Evolutionary conservation across 2,329 filamentous ascomycete species (phyloP), one percentile per base, ranked within the genome.

Genomic region (Sporothrix schenckii): DNA sequence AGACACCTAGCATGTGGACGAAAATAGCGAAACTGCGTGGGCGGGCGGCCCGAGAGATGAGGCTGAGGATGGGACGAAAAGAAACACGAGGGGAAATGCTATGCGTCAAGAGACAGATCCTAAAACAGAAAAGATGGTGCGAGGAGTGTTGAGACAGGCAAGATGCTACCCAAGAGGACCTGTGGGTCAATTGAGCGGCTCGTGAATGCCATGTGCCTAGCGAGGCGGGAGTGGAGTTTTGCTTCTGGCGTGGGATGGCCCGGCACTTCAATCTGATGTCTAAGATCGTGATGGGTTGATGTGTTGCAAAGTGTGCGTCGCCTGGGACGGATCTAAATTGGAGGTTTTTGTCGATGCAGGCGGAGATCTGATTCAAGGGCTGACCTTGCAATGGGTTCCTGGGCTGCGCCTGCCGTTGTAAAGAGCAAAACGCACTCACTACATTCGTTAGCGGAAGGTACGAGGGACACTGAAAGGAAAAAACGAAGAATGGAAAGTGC

Each of bases 121-220:
- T 27, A 34, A 41, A 39, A 21, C 19, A 21, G 44, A 63, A 53
- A 49, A 27, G 67, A 34, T 58, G 39, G 47, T 27, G 63, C 54
- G 60, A 60, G 50, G 66, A 66, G 58, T 66, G 53, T 54, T 54
- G 27, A 44, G 47, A 61, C 13, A 34, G 63, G 44, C 54, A n/a
- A 13, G n/a, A 24, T 52, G 50, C 13, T 19, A 21, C 52, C 21
- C 34, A 47, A 39, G 66, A 68, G 50, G 52, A 19, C 52, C 6
- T 13, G 9, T 34, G 13, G 19, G 66, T 21, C 53, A 68, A 68
- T 68, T 30, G 66, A 21, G 41, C 39, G 21, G 2, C 10, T 41
- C 24, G 39, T 34, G 41, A 58, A 34, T 16, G 39, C 9, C 39
- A 30, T 21, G 16, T 9, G 41, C n/a, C n/a, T 50, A 16, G 13